These are phyloP conservation scores for Cercophora newfieldiana DNA, from an alignment of 495 filamentous ascomycete genomes.

Conservation along the genomic window DNA sequence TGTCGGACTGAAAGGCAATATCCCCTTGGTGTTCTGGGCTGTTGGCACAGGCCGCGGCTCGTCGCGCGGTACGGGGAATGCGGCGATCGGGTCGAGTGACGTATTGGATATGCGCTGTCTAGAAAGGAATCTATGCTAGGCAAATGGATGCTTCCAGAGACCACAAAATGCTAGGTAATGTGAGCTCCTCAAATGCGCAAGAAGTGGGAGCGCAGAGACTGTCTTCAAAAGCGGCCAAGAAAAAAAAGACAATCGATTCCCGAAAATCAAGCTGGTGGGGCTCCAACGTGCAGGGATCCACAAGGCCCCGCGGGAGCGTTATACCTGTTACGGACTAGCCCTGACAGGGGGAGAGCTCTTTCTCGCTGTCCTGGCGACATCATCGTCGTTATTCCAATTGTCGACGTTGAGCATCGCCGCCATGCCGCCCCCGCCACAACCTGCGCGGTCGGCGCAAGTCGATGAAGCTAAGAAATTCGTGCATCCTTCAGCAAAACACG, in stretches of 20 bases:
- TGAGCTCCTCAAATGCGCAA: too few relatives aligned
- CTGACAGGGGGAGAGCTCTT: not conserved
- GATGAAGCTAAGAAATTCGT: slow-evolving; percentile 36
- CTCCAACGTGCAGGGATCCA: slow-evolving; percentile 12
- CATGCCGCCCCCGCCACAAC: slow-evolving; percentile 30
- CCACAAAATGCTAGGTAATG: too few relatives aligned
- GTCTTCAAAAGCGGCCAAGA: slow-evolving; percentile 11
- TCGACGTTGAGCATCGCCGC: not conserved
- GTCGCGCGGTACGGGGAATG: too few relatives aligned
- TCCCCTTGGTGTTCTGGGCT: too few relatives aligned
- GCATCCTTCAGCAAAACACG: slow-evolving; percentile 48
- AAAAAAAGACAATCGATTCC: slow-evolving; percentile 34
- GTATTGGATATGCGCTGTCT: too few relatives aligned
- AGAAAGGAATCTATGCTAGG: too few relatives aligned
- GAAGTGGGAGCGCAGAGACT: not conserved
- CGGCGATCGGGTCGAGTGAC: too few relatives aligned
- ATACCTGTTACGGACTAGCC: slow-evolving; percentile 7
- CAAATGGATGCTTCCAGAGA: too few relatives aligned
- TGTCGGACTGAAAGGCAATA: too few relatives aligned
- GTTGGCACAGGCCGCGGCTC: too few relatives aligned
- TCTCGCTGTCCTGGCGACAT: not conserved
- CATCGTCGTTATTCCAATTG: not conserved
- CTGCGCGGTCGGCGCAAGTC: slow-evolving; percentile 1
- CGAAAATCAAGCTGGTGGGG: slow-evolving; percentile 10
- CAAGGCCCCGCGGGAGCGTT: slow-evolving; percentile 18